Percentiles rank a stretch among this genome's conserved stretches.
phyloP scores from a whole-genome alignment of 2,329 filamentous ascomycete genomes.

The Aspergillus alliaceus region DNA sequence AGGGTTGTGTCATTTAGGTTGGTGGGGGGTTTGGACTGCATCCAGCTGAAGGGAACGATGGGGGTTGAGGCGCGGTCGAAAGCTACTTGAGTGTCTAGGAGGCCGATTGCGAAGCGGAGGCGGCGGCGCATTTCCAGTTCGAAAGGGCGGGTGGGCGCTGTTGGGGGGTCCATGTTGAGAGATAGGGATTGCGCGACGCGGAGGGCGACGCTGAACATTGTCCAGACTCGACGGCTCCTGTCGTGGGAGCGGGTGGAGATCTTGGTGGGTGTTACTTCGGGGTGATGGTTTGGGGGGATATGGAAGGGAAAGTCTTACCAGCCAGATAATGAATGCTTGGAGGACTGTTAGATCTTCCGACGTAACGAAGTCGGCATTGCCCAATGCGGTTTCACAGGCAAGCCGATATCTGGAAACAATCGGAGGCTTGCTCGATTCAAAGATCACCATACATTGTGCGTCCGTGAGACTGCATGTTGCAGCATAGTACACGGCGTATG shows the following conservation, averaged over 20 bases:
- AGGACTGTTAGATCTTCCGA: slow-evolving; percentile 33
- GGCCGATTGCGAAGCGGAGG: slow-evolving; percentile 28
- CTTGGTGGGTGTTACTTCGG: too few relatives aligned
- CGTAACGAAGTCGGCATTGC: slow-evolving; percentile 27
- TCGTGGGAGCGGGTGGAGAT: slow-evolving; percentile 32
- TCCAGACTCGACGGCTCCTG: slow-evolving; percentile 33
- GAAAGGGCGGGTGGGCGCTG: slow-evolving; percentile 28
- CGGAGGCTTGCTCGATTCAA: slow-evolving; percentile 18
- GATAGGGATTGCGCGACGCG: slow-evolving; percentile 32
- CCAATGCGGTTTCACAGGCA: slow-evolving; percentile 24
- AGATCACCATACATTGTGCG: slow-evolving; percentile 19
- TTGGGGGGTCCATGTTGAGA: slow-evolving; percentile 27
- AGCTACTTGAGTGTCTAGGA: slow-evolving; percentile 29
- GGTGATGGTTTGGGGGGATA: too few relatives aligned
- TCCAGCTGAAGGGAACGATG: slow-evolving; percentile 34
- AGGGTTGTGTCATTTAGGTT: too few relatives aligned
- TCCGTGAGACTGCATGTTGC: slow-evolving; percentile 26
- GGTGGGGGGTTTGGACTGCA: too few relatives aligned
- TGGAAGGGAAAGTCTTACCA: too few relatives aligned
- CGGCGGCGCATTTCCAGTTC: slow-evolving; percentile 33
- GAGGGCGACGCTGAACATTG: slow-evolving; percentile 32
- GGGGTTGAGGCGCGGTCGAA: slow-evolving; percentile 32
- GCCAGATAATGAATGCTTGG: slow-evolving; percentile 33
- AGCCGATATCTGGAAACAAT: slow-evolving; percentile 22
- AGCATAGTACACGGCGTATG: slow-evolving; percentile 27